Evolutionary conservation across 257 asterid species (phyloP), one percentile per base, ranked within the genome.

Genomic region (Penstemon barbatus): DNA sequence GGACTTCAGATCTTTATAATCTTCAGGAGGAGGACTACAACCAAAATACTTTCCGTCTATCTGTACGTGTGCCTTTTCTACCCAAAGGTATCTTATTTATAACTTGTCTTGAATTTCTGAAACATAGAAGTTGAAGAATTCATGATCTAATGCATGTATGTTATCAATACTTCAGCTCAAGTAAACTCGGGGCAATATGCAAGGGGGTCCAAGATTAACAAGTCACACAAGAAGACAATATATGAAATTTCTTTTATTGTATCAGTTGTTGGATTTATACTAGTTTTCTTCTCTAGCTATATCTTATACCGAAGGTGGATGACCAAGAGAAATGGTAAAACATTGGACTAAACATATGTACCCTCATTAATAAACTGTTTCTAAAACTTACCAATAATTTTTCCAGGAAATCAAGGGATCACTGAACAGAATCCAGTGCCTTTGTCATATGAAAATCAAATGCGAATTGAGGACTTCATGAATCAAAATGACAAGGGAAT

Each of bases 401-500:
- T 40, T 51, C 40, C 69, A 57, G 75, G 42, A 61, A 40, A 70
- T 40, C 61, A 41, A 53, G 75, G 65, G 42, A 66, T 51, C 65
- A 25, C 13, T 18, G 46, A 38, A 61, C 76, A 75, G 13, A 33
- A 36, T 25, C 60, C 74, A 40, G 48, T 13, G 37, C 54, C 25
- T 13, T 66, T 51, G 65, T 39, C 68, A 10, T 11, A 46, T 4
- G 69, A 66, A 45, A 64, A 60, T 51, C 75, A 71, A 68, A 68
- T 74, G 48, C 82, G 38, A 15, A 66, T 36, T 36, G 18, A 61
- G 18, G 75, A 76, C 42, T 19, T 74, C 73, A 70, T 79, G 69
- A 64, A 46, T 11, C 84, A 81, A 53, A 71, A 79, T n/a, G 71
- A 73, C 66, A 75, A 59, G 64, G 53, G 11, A 11, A 75, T 76